phyloP scores from a whole-genome alignment of 2,329 filamentous ascomycete genomes.

The Arthroderma uncinatum region DNA sequence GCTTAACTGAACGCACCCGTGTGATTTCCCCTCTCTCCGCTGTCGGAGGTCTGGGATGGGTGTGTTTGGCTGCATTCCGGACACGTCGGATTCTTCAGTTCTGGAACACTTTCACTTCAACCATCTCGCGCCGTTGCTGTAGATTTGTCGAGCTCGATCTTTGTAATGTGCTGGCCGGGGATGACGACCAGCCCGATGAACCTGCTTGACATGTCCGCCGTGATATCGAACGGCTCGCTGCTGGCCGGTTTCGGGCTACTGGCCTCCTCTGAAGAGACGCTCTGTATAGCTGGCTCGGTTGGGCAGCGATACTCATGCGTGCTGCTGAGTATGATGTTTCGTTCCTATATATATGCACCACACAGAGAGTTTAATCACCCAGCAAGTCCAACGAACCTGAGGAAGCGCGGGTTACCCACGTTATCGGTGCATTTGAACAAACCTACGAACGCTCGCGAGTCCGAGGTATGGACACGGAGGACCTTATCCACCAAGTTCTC shows the following conservation, averaged over 20 bases:
- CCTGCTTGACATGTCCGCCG: constrained; percentile 66
- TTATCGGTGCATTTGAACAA: constrained; percentile 91
- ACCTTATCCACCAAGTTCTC: constrained; percentile 63
- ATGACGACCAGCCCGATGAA: constrained; percentile 85
- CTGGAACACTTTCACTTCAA: not conserved
- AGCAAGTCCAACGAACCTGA: not conserved
- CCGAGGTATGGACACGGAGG: constrained; percentile 66
- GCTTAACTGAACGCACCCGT: not conserved
- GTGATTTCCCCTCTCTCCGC: not conserved
- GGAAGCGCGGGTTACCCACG: constrained; percentile 41
- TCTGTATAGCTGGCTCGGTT: constrained; percentile 38
- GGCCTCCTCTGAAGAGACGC: constrained; percentile 26
- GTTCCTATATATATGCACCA: constrained; percentile 48
- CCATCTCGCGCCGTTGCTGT: not conserved
- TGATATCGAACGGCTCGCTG: constrained; percentile 29
- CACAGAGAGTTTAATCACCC: not conserved
- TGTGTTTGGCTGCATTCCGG: not conserved
- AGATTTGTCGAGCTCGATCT: constrained; percentile 67
- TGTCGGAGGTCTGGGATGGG: not conserved
- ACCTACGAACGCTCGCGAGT: constrained; percentile 80
- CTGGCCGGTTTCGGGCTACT: constrained; percentile 17
- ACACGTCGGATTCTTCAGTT: too few relatives aligned
- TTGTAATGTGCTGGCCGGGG: constrained; percentile 72
- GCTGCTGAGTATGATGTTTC: constrained; percentile 73
- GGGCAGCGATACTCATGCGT: constrained; percentile 85